phyloP scores from a whole-genome alignment of 345 rosid species.

The Eucalyptus polyanthemos region DNA sequence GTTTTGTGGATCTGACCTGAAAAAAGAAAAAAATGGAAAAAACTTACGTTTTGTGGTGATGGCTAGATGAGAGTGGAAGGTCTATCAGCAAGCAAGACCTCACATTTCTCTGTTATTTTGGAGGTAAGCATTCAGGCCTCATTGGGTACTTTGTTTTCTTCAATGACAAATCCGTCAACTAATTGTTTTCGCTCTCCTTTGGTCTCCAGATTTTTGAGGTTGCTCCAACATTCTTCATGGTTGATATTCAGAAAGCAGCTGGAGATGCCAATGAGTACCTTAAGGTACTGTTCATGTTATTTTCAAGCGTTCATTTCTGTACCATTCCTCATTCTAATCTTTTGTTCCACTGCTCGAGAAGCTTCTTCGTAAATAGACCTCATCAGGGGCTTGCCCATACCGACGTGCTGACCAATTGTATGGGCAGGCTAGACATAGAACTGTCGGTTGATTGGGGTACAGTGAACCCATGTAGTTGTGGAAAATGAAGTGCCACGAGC shows the following conservation, averaged over 20 bases:
- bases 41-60: background rate
- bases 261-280: conserved; percentile 65
- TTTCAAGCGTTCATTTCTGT: background rate
- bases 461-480: background rate
- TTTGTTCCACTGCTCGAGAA: background rate
- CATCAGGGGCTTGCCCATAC: background rate
- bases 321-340: background rate
- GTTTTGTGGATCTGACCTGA: background rate
- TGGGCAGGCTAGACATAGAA: background rate
- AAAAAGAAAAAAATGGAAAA: background rate
- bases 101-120: conserved; percentile 67
- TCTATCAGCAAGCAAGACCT: conserved; percentile 47
- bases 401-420: background rate
- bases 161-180: background rate
- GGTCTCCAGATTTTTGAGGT: conserved; percentile 67
- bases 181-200: background rate
- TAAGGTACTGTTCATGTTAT: conserved; percentile 25
- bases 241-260: conserved; percentile 58
- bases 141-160: background rate
- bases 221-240: conserved; percentile 82
- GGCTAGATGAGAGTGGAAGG: conserved; percentile 98
- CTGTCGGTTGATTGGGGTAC: background rate
- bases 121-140: conserved; percentile 35
- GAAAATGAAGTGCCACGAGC: background rate
- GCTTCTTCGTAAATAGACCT: background rate